Evolutionary conservation across 768 basidiomycete species (phyloP), one percentile per base, ranked within the genome.

Genomic region (Tulasnella sp.): DNA sequence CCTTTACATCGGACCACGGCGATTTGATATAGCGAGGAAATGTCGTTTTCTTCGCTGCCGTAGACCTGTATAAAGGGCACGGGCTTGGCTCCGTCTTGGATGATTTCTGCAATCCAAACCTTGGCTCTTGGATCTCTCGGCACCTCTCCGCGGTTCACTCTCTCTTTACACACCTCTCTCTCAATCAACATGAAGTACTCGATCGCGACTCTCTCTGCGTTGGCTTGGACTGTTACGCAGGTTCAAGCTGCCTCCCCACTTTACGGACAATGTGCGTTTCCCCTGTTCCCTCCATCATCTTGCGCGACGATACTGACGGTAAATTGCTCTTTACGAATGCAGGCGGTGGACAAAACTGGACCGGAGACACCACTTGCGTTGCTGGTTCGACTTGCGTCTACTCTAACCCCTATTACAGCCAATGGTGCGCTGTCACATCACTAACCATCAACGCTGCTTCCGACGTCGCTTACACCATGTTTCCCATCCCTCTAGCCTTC

Each of bases 261-360:
- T 42, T 89, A 81, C 68, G 86, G 84, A 12, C 89, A 89, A 79
- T 90, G 88, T 79, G 88, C 88, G 88, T 52, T 83, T 83, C 74
- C 82, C 81, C 74, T 88, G 87, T 86, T 8, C 8, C 42, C 17
- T 42, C 42, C 17, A 42, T n/a, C 82, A 87, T 88, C 81, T 77
- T 83, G 25, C 8, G 36, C n/a, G 40, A 14, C 15, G 34, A 58
- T 29, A 37, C 12, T 37, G 4, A 74, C 22, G 36, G 38, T 12
- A 36, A 12, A 29, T 25, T 42, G 39, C 39, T 78, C 6, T 78
- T 40, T 77, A 14, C 15, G 14, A 68, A 52, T n/a, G 14, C 54
- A 38, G 42, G 38, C 17, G 29, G 73, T 12, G 64, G 39, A 29
- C 39, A n/a, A 8, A 22, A n/a, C 29, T 71, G 49, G 54, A 29